Evolutionary conservation across 805 yeast species (phyloP).

Genomic region (Pichia heedii): DNA sequence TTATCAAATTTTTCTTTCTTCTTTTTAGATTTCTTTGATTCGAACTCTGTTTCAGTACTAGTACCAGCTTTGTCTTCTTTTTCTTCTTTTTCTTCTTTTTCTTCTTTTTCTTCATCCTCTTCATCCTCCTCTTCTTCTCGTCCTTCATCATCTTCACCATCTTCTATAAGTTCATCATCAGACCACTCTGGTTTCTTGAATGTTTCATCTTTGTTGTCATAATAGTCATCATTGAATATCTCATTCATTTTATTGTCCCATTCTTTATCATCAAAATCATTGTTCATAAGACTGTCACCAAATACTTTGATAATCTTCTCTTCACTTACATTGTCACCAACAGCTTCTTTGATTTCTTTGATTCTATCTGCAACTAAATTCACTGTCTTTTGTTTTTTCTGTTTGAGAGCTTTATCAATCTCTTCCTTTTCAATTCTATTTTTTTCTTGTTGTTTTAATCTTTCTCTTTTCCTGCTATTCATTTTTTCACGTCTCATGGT

Average conservation of each 20-base stretch:
- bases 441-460: conserved; percentile 59
- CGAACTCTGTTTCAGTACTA: conserved; percentile 20
- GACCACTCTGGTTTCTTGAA: conserved; percentile 50
- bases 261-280: conserved; percentile 80
- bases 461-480: conserved; percentile 68
- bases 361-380: conserved; percentile 70
- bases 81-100: conserved; percentile 27
- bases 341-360: conserved; percentile 53
- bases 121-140: conserved; percentile 35
- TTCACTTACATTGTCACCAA: conserved; percentile 55
- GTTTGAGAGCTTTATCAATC: conserved; percentile 52
- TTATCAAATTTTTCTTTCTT: conserved; percentile 43
- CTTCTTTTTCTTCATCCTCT: conserved; percentile 31
- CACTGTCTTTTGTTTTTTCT: conserved; percentile 67
- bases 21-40: conserved; percentile 46
- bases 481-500: conserved; percentile 77
- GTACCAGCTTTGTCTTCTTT: conserved; percentile 19
- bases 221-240: conserved; percentile 78
- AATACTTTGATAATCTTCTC: conserved; percentile 54
- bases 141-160: conserved; percentile 14
- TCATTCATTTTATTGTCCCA: conserved; percentile 87
- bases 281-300: conserved; percentile 69
- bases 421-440: conserved; percentile 43
- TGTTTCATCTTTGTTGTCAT: conserved; percentile 43
- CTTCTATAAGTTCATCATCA: conserved; percentile 38